phyloP scores from a whole-genome alignment of 164 flowering plant genomes.

The Santalum album region DNA sequence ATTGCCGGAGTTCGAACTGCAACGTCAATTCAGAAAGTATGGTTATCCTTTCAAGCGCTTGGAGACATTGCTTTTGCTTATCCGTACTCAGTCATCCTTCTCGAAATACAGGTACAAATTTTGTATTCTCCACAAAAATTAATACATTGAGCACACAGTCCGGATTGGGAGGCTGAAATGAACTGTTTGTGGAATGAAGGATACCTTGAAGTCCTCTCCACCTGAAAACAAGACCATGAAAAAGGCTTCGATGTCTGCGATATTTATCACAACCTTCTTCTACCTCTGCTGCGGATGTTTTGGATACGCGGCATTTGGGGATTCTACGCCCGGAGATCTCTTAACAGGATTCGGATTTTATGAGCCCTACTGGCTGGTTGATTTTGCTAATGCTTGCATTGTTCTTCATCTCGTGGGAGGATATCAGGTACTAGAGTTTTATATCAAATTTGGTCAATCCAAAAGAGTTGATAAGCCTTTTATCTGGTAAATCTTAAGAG shows the following conservation, averaged over 20 bases:
- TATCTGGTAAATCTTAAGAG: no score
- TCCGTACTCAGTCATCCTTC: slow-evolving; percentile 54
- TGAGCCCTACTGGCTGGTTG: slow-evolving; percentile 58
- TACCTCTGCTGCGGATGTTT: slow-evolving; percentile 55
- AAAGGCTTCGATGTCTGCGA: slow-evolving; percentile 28
- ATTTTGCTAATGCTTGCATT: slow-evolving; percentile 52
- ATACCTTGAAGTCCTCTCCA: slow-evolving; percentile 45
- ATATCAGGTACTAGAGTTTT: slow-evolving; percentile 45
- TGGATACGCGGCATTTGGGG: slow-evolving; percentile 67
- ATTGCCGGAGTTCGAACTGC: slow-evolving; percentile 39
- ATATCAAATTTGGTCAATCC: background rate
- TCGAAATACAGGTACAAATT: slow-evolving; percentile 59
- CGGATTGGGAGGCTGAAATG: background rate
- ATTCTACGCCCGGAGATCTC: slow-evolving; percentile 49
- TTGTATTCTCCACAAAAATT: background rate
- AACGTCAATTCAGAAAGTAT: slow-evolving; percentile 32
- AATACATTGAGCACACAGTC: no score
- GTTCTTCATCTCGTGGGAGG: slow-evolving; percentile 57
- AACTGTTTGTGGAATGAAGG: slow-evolving; percentile 23
- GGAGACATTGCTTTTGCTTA: slow-evolving; percentile 86
- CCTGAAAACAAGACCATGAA: slow-evolving; percentile 50
- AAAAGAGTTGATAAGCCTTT: background rate
- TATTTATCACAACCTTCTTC: slow-evolving; percentile 38
- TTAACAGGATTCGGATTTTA: slow-evolving; percentile 55
- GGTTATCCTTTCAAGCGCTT: slow-evolving; percentile 53